Base-by-base conservation (phyloP, 1,284 basidiomycete species). In the Pseudozyma sp. region DNA sequence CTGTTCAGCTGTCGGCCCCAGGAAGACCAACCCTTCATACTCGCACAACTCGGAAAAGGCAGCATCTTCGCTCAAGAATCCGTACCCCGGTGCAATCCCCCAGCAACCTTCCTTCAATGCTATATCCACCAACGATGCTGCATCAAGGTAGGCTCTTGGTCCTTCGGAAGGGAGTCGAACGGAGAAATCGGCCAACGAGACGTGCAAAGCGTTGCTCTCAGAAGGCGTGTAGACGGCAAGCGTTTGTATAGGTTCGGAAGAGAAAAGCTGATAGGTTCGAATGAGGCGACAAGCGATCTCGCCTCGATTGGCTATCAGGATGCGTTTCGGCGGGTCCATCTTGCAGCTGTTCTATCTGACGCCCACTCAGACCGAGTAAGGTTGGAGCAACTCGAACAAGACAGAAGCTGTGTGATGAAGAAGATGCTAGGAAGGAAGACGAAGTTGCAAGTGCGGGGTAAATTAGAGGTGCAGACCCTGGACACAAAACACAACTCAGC, bases 51-150 rank as follows among this genome's bases (percentile, higher is more conserved):
- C 16, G 9, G 78, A 60, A 44, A 80, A 77, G 1, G 31, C 48
- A 1, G 61, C 60, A 45, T 73, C 70, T 21, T 73, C 70, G 1
- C 60, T 60, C 13, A 73, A n/a, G 21, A 73, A 73, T 1, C 70
- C 70, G 21, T 73, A 69, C 3, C 70, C 70, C 0, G 70, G 70
- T 3, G 72, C 76, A 7, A 77, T 43, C 7, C 56, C 71, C 66
- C 90, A 88, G 5, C 89, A 91, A 34, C 86, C 89, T 56, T 62
- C 77, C 77, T 86, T 85, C 5, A 85, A 83, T 58, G 85, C 85
- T 73, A 88, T 89, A 38, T 89, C 86, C 1, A 86, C 75, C 9
- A 90, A 68, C 19, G 91, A 47, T 8, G 44, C n/a, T 9, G 34
- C 49, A 45, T 79, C 68, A n/a, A 79, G 59, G 52, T 75, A 79